phyloP scores from a whole-genome alignment of 2,329 filamentous ascomycete genomes.

The Botryotinia calthae region DNA sequence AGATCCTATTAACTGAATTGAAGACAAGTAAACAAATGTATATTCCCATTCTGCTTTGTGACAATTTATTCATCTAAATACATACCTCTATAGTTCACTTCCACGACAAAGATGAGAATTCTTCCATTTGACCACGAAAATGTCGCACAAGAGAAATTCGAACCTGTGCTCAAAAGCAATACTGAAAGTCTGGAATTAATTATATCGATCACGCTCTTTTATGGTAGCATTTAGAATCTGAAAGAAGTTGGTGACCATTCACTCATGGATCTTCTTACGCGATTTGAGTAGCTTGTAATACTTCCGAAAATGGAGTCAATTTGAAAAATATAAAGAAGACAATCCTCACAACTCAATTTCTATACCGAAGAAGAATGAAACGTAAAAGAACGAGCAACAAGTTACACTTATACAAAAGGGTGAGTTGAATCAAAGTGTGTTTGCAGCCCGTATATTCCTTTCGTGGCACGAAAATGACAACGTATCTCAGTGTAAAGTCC shows the following conservation, averaged over 20 bases:
- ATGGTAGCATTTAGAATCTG: too few relatives aligned
- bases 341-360: background rate
- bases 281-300: background rate
- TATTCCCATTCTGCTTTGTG: background rate
- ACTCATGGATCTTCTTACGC: background rate
- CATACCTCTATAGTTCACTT: background rate
- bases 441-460: background rate
- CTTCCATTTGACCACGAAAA: background rate
- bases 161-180: background rate
- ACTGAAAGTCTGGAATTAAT: too few relatives aligned
- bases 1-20: too few relatives aligned
- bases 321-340: background rate
- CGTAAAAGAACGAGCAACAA: too few relatives aligned
- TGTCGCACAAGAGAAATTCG: background rate
- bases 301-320: background rate
- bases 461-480: background rate
- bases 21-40: background rate
- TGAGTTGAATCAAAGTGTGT: background rate
- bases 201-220: too few relatives aligned
- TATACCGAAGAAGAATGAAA: background rate
- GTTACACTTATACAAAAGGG: background rate
- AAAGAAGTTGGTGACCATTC: background rate
- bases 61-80: background rate
- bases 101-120: background rate
- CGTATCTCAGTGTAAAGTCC: rapidly evolving